These are phyloP conservation scores for Irpex sp. DNA, from an alignment of 1,284 basidiomycete genomes.

Conservation along the genomic window DNA sequence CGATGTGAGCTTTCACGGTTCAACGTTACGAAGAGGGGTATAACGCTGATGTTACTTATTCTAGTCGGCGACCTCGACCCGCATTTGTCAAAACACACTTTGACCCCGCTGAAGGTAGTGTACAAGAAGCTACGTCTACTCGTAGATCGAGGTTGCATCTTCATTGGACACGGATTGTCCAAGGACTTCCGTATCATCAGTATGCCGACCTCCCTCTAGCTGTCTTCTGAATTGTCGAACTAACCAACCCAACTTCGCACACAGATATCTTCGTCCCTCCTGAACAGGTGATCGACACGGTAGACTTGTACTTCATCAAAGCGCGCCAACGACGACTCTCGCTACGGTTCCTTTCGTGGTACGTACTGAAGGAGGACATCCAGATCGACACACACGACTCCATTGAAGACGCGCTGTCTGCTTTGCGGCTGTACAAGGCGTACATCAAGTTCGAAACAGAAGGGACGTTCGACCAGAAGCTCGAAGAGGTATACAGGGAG, in stretches of 20 bases:
- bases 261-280: slow-evolving; percentile 94
- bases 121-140: slow-evolving; percentile 97
- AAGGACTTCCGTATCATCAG: slow-evolving; percentile 99
- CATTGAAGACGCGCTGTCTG: slow-evolving; percentile 91
- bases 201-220: slow-evolving; percentile 37
- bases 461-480: slow-evolving; percentile 79
- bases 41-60: slow-evolving; percentile 2
- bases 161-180: slow-evolving; percentile 97
- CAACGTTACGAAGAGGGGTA: neutral
- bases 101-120: slow-evolving; percentile 92
- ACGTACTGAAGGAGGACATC: slow-evolving; percentile 85
- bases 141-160: slow-evolving; percentile 93
- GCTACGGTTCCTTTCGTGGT: slow-evolving; percentile 93
- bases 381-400: slow-evolving; percentile 95
- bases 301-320: slow-evolving; percentile 87
- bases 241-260: neutral
- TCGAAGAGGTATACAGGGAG: slow-evolving; percentile 78
- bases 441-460: slow-evolving; percentile 76
- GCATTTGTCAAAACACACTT: slow-evolving; percentile 74
- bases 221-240: neutral
- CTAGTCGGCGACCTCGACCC: slow-evolving; percentile 91
- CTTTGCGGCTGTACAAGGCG: slow-evolving; percentile 82
- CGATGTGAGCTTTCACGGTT: slow-evolving; percentile 54
- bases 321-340: slow-evolving; percentile 84
- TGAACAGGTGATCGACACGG: slow-evolving; percentile 94